These are phyloP conservation scores for Actinomucor elegans DNA, from an alignment of 371 early-diverging fungal species.

Conservation along the genomic window DNA sequence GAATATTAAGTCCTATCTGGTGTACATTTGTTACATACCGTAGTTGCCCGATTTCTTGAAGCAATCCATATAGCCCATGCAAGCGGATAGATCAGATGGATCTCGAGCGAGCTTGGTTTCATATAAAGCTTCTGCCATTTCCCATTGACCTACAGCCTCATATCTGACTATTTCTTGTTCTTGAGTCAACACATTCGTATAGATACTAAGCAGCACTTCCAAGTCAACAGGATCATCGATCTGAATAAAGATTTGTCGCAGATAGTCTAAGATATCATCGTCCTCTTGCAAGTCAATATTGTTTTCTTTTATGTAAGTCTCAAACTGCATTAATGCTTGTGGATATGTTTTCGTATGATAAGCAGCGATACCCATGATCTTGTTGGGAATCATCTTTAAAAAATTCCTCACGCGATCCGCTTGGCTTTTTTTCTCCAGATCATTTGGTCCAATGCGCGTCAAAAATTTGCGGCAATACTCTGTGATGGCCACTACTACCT, in stretches of 20 bases:
- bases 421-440: constrained; percentile 16
- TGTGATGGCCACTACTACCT: constrained; percentile 66
- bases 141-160: constrained; percentile 67
- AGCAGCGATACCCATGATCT: constrained; percentile 67
- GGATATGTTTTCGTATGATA: constrained; percentile 68
- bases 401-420: constrained; percentile 43
- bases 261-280: constrained; percentile 7
- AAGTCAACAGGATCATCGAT: constrained; percentile 73
- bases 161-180: constrained; percentile 67
- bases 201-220: no score
- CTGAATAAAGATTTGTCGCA: constrained; percentile 67
- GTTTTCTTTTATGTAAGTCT: constrained; percentile 57
- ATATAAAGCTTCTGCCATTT: constrained; percentile 49
- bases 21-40: no score
- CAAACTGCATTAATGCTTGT: constrained; percentile 76
- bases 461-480: constrained; percentile 74
- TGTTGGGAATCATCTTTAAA: constrained; percentile 63
- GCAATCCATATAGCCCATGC: constrained; percentile 15
- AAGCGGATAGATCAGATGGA: neutral
- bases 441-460: constrained; percentile 20
- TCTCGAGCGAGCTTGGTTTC: neutral
- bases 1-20: no score
- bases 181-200: no score
- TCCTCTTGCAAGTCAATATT: constrained; percentile 3
- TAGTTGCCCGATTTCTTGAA: constrained; percentile 65